Evolutionary conservation across 2,329 filamentous ascomycete species (phyloP), one percentile per base, ranked within the genome.

Genomic region (Claviceps sp.): DNA sequence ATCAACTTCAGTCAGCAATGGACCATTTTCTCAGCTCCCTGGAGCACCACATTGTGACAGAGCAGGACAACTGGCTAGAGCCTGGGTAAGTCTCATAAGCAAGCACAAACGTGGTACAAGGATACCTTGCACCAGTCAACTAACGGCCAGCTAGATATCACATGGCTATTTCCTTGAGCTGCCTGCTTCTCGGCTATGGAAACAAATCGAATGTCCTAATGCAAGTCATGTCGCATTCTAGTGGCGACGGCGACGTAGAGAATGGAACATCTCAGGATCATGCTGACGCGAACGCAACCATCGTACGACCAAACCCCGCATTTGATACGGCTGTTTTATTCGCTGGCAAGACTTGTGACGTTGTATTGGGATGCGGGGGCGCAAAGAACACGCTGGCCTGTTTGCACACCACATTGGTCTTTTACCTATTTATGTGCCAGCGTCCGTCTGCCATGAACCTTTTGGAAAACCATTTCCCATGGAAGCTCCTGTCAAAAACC

Each of bases 301-400:
- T 45, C 14, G 51, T 38, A 1, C 56, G 58, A 5, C 59, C 60
- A 0, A 54, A 52, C 3, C 58, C 65, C 3, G 61, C 53, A 0
- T 68, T 73, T 17, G 51, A 58, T 1, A 59, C 65, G 47, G 72
- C 72, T 0, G 67, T 66, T 17, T 52, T 57, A 0, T 68, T 83
- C 39, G 66, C 69, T 1, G 65, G 68, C 38, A 61, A 67, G 2
- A 77, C 72, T 0, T 71, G 76, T 41, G 57, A 64, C 3, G 62
- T 78, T 1, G 70, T 77, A 1, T 69, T 82, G 7, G 63, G 65
- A 2, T 71, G 80, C 0, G 70, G 74, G 30, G 75, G 74, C 0
- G 81, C 85, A 45, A 67, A 72, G 2, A 81, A 82, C 55, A 74
- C 80, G 2, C 67, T 85, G 1, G 75, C 82, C 0, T 85, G 80